These are phyloP conservation scores for Colletotrichum shisoi DNA, from an alignment of 2,329 filamentous ascomycete species.

Conservation along the genomic window DNA sequence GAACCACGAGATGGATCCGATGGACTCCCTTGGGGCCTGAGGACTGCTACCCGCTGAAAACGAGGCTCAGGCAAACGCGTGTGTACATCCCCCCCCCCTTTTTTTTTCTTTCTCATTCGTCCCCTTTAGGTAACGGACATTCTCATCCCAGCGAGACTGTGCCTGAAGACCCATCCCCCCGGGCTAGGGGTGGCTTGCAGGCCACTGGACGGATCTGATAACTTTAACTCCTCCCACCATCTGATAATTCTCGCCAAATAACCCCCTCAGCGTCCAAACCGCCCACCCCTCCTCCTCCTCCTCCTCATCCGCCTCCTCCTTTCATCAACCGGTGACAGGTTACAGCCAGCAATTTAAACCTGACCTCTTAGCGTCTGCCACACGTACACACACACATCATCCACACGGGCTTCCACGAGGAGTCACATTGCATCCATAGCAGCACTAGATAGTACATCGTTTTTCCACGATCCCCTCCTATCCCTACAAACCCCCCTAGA, in stretches of 20 bases:
- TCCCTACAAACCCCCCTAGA: constrained; percentile 8
- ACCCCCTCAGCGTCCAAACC: neutral
- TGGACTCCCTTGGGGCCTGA: neutral
- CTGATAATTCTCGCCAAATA: constrained; percentile 26
- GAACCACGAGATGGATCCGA: constrained; percentile 13
- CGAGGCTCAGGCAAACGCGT: constrained; percentile 26
- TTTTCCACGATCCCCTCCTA: constrained; percentile 11
- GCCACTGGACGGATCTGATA: constrained; percentile 40
- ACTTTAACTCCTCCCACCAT: constrained; percentile 41
- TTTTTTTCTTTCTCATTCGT: constrained; percentile 15
- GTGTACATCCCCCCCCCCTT: too few relatives aligned
- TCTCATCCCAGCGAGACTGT: constrained; percentile 17
- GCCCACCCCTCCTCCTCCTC: neutral
- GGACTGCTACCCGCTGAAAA: constrained; percentile 17
- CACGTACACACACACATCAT: neutral
- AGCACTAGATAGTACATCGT: constrained; percentile 19
- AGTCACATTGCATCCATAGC: constrained; percentile 3
- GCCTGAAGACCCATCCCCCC: constrained; percentile 10
- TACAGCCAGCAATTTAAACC: neutral
- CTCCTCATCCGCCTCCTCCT: neutral
- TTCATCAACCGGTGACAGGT: too few relatives aligned
- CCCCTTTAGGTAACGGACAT: constrained; percentile 27
- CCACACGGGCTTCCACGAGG: neutral
- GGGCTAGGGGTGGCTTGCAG: constrained; percentile 32
- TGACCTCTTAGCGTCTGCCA: neutral